Conservation (phyloP, 1,139 yeast species). For the Suhomyces bolitotheri region DNA sequence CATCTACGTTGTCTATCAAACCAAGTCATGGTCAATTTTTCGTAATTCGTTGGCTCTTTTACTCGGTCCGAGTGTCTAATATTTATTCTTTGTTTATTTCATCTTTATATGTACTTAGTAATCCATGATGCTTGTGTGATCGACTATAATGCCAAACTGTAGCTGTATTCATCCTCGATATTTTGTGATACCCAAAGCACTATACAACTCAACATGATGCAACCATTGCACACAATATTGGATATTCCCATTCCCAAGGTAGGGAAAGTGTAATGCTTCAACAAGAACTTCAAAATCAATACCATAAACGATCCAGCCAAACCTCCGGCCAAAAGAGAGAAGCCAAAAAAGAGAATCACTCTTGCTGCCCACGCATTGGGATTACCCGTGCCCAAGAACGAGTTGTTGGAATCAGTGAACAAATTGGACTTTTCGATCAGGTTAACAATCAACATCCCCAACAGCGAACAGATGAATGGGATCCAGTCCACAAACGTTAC, state of each 20-base stretch:
- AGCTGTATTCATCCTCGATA: slow-evolving; percentile 92
- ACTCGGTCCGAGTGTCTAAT: slow-evolving; percentile 4
- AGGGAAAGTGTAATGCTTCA: slow-evolving; percentile 79
- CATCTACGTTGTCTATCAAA: not conserved
- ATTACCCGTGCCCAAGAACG: slow-evolving; percentile 50
- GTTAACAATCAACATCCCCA: slow-evolving; percentile 91
- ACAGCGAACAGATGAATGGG: slow-evolving; percentile 82
- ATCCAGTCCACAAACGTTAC: slow-evolving; percentile 94
- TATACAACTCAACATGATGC: slow-evolving; percentile 85
- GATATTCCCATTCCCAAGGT: slow-evolving; percentile 94
- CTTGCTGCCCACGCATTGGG: slow-evolving; percentile 92
- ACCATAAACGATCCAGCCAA: slow-evolving; percentile 90
- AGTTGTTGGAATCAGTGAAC: slow-evolving; percentile 53
- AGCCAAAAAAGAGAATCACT: slow-evolving; percentile 84
- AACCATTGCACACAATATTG: slow-evolving; percentile 77
- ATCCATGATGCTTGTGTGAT: slow-evolving; percentile 8
- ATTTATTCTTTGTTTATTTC: slow-evolving; percentile 12
- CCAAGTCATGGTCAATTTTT: not conserved
- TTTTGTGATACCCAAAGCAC: slow-evolving; percentile 91
- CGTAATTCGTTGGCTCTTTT: not conserved
- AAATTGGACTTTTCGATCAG: slow-evolving; percentile 85
- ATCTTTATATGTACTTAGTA: slow-evolving; percentile 10
- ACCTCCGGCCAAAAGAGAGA: slow-evolving; percentile 91
- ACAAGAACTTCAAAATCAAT: slow-evolving; percentile 76
- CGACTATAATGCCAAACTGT: slow-evolving; percentile 71